Base-by-base conservation (phyloP, 1,139 yeast species). In the Geotrichum aggregatum region DNA sequence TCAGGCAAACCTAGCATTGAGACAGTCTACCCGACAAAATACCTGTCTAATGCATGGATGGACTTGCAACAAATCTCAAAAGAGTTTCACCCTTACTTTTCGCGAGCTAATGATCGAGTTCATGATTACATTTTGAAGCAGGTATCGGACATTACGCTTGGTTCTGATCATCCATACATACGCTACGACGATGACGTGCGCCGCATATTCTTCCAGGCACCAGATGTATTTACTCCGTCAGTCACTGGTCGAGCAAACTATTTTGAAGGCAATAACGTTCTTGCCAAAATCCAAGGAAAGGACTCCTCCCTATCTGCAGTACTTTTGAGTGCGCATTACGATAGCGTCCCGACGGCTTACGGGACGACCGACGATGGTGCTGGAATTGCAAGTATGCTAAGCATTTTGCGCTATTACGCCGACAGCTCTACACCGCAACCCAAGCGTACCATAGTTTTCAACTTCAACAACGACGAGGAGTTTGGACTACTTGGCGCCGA, bases 341-440 rank as follows among this genome's bases (percentile, higher is more conserved):
- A 91, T 70, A 82, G 94, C 7, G 97, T 89, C 2, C 95, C 96
- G 14, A 80, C 95, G 2, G 83, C 91, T 13, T 80, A 74, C 63
- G 97, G 98, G 28, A 82, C 94, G 3, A 89, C 97, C 5, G 98
- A 91, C 66, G 96, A 87, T 64, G 97, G 97, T 0, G 83, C 84
- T 72, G 97, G 97, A n/a, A 76, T 87, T 56, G 95, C 92, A 1
- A 77, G 92, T 5, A 72, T 88, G 76, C 72, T 89, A 43, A 95
- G 92, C 1, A 72, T 86, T 1, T 71, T 89, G 56, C 73, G 80
- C 44, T 70, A 79, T 59, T 78, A 74, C 59, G 64, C 79, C 1
- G 57, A 62, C 0, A 62, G 71, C 0, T 67, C 71, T 0, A 62
- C 69, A 3, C 70, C 71, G 14, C 82, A 76, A 55, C 95, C 96